Conservation (phyloP, 2,329 filamentous ascomycete species). For the Alternaria triticimaculans region DNA sequence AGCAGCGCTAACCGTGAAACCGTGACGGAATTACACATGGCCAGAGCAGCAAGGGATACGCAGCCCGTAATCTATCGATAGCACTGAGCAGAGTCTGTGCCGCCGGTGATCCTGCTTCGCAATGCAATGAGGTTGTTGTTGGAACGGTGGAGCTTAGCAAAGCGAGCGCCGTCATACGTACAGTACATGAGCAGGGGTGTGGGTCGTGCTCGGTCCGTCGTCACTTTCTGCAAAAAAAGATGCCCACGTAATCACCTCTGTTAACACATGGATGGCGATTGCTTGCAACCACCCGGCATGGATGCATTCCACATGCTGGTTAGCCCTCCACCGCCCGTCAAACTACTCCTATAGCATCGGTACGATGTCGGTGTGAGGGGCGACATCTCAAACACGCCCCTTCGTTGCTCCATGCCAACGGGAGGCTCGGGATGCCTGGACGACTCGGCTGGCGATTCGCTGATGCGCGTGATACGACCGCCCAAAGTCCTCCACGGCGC, state of each 20-base stretch:
- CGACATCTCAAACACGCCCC: slow-evolving; percentile 22
- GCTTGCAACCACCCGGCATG: slow-evolving; percentile 1
- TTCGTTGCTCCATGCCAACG: slow-evolving; percentile 17
- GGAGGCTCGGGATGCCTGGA: slow-evolving; percentile 14
- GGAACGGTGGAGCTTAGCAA: slow-evolving; percentile 18
- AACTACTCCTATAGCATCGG: slow-evolving; percentile 8
- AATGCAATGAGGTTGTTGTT: slow-evolving; percentile 18
- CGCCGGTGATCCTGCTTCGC: slow-evolving; percentile 30
- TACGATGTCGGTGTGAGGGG: slow-evolving; percentile 15
- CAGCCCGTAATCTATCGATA: slow-evolving; percentile 28
- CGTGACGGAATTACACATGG: slow-evolving; percentile 27
- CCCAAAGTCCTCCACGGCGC: slow-evolving; percentile 1
- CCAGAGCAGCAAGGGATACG: slow-evolving; percentile 32
- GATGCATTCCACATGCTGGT: slow-evolving; percentile 8
- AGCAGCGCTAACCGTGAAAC: slow-evolving; percentile 43
- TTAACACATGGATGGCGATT: slow-evolving; percentile 9
- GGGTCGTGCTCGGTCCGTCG: slow-evolving; percentile 9
- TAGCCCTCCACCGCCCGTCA: slow-evolving; percentile 12
- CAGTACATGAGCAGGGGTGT: slow-evolving; percentile 12
- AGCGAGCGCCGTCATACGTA: slow-evolving; percentile 15
- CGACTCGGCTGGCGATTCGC: slow-evolving; percentile 8
- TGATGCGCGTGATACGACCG: slow-evolving; percentile 11
- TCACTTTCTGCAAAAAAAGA: slow-evolving; percentile 4
- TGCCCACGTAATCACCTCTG: slow-evolving; percentile 24
- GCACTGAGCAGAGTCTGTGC: slow-evolving; percentile 25